Evolutionary conservation across 1,139 yeast species (phyloP), one percentile per base, ranked within the genome.

Genomic region (Hyphopichia khmerensis): DNA sequence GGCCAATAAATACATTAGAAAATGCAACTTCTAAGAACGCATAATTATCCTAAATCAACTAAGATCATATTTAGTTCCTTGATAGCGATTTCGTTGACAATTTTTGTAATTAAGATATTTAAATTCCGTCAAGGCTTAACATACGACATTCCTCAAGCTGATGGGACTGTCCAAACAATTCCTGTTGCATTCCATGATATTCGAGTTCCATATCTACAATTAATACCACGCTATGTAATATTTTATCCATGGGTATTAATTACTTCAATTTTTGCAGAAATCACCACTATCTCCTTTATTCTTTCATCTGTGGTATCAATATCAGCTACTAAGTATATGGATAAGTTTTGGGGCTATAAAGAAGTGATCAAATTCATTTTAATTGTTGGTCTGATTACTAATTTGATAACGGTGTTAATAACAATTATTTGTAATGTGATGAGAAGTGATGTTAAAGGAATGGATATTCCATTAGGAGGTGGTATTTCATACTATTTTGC

Each of bases 171-270:
- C 9, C 11, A 6, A 5, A 24, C 34, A 5, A 14, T 13, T 7
- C 31, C 39, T 27, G 35, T 53, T 4, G 44, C 40, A 26, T 67
- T 72, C 44, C 65, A 64, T 40, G 68, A 71, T 40, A 68, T 83
- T 36, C 58, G 65, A 27, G 75, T 83, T 2, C 88, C 96, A 1
- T 70, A 75, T 43, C 55, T 89, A 42, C 91, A 87, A 59, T 67
- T 88, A 59, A 78, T 88, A 5, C 96, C 96, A 3, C 66, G 75
- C 18, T 67, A 73, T 41, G 76, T 87, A 0, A 56, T 84, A 3
- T 65, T 65, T 44, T 75, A 80, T 48, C 96, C 96, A 4, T 86
- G 95, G 91, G 87, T 87, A 1, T 52, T 88, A n/a, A 54, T 82
- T 29, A 77, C 87, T 2, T 74, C 95, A 0, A 75, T 87, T 15